Conservation (phyloP, 2,329 filamentous ascomycete species). For the Penicillium sp. region DNA sequence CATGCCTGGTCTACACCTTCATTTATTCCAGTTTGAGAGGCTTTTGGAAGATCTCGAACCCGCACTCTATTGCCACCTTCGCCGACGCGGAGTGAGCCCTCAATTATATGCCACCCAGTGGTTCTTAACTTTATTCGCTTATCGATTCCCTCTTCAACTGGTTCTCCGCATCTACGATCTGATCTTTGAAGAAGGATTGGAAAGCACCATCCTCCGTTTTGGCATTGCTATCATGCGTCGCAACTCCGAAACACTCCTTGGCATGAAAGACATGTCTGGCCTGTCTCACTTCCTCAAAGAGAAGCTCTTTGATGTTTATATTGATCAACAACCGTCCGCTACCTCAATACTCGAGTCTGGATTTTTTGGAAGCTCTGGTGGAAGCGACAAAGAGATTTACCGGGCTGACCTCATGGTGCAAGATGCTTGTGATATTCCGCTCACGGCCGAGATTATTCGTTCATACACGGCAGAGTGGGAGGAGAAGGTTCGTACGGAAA, state of each 20-base stretch:
- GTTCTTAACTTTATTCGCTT: conserved; percentile 98
- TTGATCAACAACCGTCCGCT: conserved; percentile 88
- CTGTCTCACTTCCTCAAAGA: conserved; percentile 91
- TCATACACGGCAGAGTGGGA: conserved; percentile 86
- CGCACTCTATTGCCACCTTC: conserved; percentile 89
- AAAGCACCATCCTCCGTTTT: conserved; percentile 84
- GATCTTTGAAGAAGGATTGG: conserved; percentile 87
- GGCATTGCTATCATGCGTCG: conserved; percentile 95
- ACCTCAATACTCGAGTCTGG: conserved; percentile 91
- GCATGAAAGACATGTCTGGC: conserved; percentile 85
- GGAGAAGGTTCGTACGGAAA: conserved; percentile 77
- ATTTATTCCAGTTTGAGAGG: conserved; percentile 91
- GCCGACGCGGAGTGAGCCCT: conserved; percentile 78
- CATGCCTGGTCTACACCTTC: conserved; percentile 92
- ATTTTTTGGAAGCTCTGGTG: conserved; percentile 90
- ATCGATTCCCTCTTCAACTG: conserved; percentile 92
- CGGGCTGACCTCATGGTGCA: conserved; percentile 88
- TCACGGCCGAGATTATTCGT: conserved; percentile 77
- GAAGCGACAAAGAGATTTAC: conserved; percentile 91
- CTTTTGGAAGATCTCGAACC: conserved; percentile 91
- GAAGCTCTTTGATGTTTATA: conserved; percentile 92
- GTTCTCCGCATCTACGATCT: conserved; percentile 96
- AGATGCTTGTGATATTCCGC: conserved; percentile 83
- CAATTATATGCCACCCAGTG: conserved; percentile 97
- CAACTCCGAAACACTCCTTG: conserved; percentile 72